Evolutionary conservation across 441 rosid species (phyloP), one percentile per base, ranked within the genome.

Genomic region (Rhodomyrtus psidioides): DNA sequence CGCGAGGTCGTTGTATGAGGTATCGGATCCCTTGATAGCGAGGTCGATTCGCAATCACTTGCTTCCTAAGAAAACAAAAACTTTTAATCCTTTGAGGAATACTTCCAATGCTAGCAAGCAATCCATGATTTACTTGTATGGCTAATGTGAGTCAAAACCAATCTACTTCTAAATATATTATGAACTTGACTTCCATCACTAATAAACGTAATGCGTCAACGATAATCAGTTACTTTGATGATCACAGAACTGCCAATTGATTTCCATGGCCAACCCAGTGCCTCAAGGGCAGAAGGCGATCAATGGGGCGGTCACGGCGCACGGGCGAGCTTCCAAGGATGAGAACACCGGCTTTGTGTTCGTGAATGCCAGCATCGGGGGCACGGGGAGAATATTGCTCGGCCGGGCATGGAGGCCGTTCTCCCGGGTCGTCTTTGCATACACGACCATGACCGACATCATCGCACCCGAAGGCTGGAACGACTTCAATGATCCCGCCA

Each of bases 321-420:
- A 97, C 2, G 97, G 99, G 0, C 92, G 99, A 84, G 87, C 85
- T 42, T 92, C 95, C 6, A 92, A 86, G 42, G 98, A 97, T 13
- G 98, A 97, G 81, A 94, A 93, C 90, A 91, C 95, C 0, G 98
- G 98, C 10, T 96, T 94, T 58, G 87, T 92, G 3, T 95, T 97
- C 44, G 89, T 93, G 28, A 93, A 96, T 57, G 92, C 97, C 85
- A 81, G 84, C 26, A 79, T 96, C 3, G 98, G 98, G 53, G 98
- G 98, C 17, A 92, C 94, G 0, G 98, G 98, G 17, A 90, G 97
- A 82, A 93, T 96, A 57, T 97, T 95, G 98, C 89, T 94, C 0
- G 99, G 98, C 7, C 93, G 99, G 74, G 99, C 98, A 0, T 95
- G 99, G 99, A 85, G 95, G 75, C 96, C 98, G 0, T 96, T 92